Conservation (phyloP, 169 alveolate species). For the Haemoproteus tartakovskyi region DNA sequence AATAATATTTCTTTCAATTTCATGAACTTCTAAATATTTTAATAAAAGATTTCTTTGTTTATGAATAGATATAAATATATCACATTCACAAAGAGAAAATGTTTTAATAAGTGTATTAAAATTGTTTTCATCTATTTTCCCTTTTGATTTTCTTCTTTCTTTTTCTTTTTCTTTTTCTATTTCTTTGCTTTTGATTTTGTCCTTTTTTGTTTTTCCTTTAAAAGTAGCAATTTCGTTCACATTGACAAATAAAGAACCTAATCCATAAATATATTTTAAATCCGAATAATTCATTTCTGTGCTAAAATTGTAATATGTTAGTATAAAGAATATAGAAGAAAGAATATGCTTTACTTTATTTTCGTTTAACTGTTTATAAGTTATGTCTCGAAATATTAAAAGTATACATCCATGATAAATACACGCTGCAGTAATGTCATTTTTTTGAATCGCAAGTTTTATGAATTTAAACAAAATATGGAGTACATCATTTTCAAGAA, state of each 20-base stretch:
- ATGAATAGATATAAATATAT: constrained; percentile 55
- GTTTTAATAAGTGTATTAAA: constrained; percentile 36
- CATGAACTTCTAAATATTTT: constrained; percentile 47
- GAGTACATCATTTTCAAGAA: constrained; percentile 29
- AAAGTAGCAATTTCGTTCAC: constrained; percentile 6
- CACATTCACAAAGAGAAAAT: constrained; percentile 61
- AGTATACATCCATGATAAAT: constrained; percentile 58
- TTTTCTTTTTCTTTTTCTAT: not conserved
- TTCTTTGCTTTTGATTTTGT: not conserved
- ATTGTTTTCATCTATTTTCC: not conserved
- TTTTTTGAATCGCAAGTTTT: constrained; percentile 18
- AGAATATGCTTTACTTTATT: constrained; percentile 34
- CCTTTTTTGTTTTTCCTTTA: not conserved
- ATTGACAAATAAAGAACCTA: constrained; percentile 65
- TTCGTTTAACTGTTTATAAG: constrained; percentile 23
- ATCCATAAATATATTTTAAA: constrained; percentile 53
- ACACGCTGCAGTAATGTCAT: constrained; percentile 54
- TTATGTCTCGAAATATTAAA: constrained; percentile 45
- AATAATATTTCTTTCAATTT: constrained; percentile 42
- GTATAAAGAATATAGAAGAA: constrained; percentile 47
- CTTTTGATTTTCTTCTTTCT: not conserved
- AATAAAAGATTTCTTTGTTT: constrained; percentile 52
- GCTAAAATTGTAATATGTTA: constrained; percentile 48
- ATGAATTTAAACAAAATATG: constrained; percentile 30
- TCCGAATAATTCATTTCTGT: constrained; percentile 58